Base-by-base conservation (phyloP, 148 eudicot species). In the Gaultheria prostrata region DNA sequence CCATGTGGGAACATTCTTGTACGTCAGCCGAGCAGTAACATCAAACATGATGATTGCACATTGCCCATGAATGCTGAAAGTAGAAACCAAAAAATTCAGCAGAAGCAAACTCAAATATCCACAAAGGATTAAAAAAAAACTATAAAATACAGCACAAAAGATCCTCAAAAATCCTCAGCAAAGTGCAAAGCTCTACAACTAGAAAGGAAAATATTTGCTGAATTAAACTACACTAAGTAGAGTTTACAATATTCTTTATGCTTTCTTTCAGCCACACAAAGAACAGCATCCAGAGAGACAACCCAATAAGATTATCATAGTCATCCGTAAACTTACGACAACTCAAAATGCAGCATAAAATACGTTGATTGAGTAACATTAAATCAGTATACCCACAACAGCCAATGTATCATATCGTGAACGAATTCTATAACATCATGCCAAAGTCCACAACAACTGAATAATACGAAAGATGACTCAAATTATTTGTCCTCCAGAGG, bases 1-100 rank as follows among this genome's bases (percentile, higher is more conserved):
- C 82, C 82, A 80, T 13, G 82, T 80, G 11, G 82, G 82, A 80
- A 80, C 82, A 80, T 80, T 80, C 74, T 80, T 80, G 82, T 80
- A 80, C 0, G 82, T 80, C 82, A 80, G 26, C 61, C 82, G 82
- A 46, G 82, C 82, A 80, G 82, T 80, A 43, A 80, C 82, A 43
- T 80, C 82, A 80, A 80, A 80, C 82, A 80, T 80, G 54, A 80
- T 80, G 73, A 79, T 57, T 59, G 82, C 82, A 39, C 82, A 79
- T 79, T 79, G 82, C 50, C 82, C 82, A 59, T 79, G 82, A n/a
- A 79, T 79, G 82, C 82, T 79, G 82, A 10, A 79, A 79, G 21
- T 35, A 79, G 3, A 59, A 54, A 56, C 2, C 2, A 28, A 56
- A 54, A 17, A 78, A 5, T 61, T 79, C 24, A 79, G 9, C 4